Evolutionary conservation across 2,329 filamentous ascomycete genomes (phyloP).

Genomic region (Talaromyces sp.): DNA sequence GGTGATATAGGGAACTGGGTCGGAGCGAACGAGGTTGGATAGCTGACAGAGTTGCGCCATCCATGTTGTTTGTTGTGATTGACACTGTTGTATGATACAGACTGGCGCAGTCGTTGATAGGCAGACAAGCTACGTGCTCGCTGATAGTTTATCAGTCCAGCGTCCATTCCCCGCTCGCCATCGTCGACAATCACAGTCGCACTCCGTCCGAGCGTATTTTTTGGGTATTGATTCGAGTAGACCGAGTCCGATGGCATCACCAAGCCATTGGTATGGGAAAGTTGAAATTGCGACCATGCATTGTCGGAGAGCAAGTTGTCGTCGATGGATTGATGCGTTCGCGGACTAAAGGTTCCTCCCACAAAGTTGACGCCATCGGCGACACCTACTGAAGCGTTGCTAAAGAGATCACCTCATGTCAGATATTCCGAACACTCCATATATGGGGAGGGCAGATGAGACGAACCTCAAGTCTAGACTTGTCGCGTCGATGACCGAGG

Average conservation of each 20-base stretch:
- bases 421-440: background rate
- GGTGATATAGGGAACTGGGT: constrained; percentile 18
- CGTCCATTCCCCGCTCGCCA: constrained; percentile 20
- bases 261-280: constrained; percentile 33
- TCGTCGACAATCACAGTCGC: constrained; percentile 39
- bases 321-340: constrained; percentile 36
- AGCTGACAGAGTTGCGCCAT: constrained; percentile 16
- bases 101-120: constrained; percentile 14
- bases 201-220: constrained; percentile 26
- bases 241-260: constrained; percentile 32
- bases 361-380: constrained; percentile 32
- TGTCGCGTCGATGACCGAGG: constrained; percentile 27
- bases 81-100: constrained; percentile 9
- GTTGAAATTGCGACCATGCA: constrained; percentile 37
- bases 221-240: constrained; percentile 35
- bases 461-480: constrained; percentile 30
- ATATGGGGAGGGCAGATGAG: background rate
- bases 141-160: constrained; percentile 10
- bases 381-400: constrained; percentile 33
- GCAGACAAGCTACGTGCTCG: constrained; percentile 10
- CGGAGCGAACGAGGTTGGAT: constrained; percentile 1
- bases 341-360: constrained; percentile 37
- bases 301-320: constrained; percentile 39
- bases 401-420: constrained; percentile 10
- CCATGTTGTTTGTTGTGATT: constrained; percentile 2